Evolutionary conservation across 1,284 basidiomycete genomes (phyloP), one percentile per base, ranked within the genome.

Genomic region (Puccinia horiana): DNA sequence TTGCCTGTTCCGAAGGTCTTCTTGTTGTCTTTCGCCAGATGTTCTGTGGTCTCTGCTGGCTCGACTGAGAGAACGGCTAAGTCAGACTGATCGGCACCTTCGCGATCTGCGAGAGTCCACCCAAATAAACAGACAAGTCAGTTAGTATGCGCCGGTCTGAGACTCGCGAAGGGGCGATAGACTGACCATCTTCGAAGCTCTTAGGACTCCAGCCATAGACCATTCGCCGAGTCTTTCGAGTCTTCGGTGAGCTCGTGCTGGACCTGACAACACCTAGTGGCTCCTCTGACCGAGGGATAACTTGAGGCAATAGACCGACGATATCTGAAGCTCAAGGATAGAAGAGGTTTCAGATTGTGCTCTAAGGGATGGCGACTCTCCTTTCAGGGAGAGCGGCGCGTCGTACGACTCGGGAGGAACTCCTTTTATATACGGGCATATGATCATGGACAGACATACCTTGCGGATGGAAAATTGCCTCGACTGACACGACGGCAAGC

Each of bases 171-270:
- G 20, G 35, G 58, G 58, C 8, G 29, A 32, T 63, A 16, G 8
- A 65, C 61, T 40, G 18, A 65, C 61, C 61, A 23, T 23, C 20
- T 37, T 40, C 35, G 29, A 40, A 65, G 35, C 61, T 35, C 35
- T 40, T 65, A 40, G 61, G 35, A 11, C 35, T 18, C 61, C 61
- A 65, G 61, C 61, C 61, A 40, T 65, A 65, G 11, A 65, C 61
- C 61, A 65, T 65, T 1, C 61, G 32, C 3, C 61, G 61, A 23
- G 32, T 40, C 35, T 65, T 65, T 35, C 12, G 35, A 40, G 32
- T 35, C 5, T 23, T 52, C 26, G 54, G 23, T 26, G 12, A 16
- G 29, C 8, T 12, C 2, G 11, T 32, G 16, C 1, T 1, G 29
- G 58, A 4, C 32, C 16, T 61, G 14, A 47, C 44, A 47, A 47